Evolutionary conservation across 2,329 filamentous ascomycete species (phyloP), one percentile per base, ranked within the genome.

Genomic region (Chaetomium globosum): DNA sequence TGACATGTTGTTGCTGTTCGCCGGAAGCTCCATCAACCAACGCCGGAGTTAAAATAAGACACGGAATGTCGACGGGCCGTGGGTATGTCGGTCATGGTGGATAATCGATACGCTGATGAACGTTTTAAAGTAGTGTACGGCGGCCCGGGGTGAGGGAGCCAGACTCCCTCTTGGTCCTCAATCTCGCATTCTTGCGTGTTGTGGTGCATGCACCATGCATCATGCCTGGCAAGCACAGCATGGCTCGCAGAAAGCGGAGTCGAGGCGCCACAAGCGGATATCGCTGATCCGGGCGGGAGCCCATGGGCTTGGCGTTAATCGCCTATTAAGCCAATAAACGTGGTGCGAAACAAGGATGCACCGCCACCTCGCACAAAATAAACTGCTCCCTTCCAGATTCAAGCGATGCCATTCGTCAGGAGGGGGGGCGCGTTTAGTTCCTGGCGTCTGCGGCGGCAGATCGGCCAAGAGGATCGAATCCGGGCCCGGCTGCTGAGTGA

Each of bases 1-100:
- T 16, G 69, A 71, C 70, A 72, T 72, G 49, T 36, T 59, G 51
- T 48, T 72, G 49, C 30, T 59, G 51, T 48, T 31, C 21, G 39
- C 54, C 33, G 36, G 56, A 23, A 23, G n/a, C 36, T 39, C 46
- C 21, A 33, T 66, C 52, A 58, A 39, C 36, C 59, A 58, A 52
- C 59, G 53, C 54, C 52, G 55, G 10, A 31, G 49, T 55, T 51
- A 65, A 31, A 57, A 62, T 33, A 64, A 59, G 43, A 26, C 43
- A 52, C 52, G 55, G 59, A 53, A 64, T 59, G 59, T 36, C 52
- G 55, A 52, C 30, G 16, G 33, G 33, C 56, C 33, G 58, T 28
- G 28, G 43, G 53, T 43, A 39, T 64, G 23, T 33, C 43, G 59
- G 56, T 23, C 48, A 60, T 49, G 57, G n/a, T 28, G 55, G 46